These are phyloP conservation scores for Backusella parvicylindrica DNA, from an alignment of 192 early-diverging fungal species.

Conservation along the genomic window DNA sequence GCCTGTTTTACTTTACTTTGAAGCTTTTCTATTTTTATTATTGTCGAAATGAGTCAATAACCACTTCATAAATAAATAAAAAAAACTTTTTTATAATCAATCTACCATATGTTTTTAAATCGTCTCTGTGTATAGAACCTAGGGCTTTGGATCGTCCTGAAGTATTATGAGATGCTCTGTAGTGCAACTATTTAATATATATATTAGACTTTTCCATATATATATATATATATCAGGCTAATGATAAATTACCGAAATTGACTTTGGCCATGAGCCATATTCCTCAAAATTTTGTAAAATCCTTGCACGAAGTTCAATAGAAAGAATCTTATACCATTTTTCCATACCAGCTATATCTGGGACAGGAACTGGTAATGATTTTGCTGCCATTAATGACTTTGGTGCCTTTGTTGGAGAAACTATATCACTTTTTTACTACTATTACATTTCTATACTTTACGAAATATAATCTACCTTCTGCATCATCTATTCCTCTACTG, in stretches of 20 bases:
- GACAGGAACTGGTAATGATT: constrained; percentile 36
- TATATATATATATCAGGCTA: neutral
- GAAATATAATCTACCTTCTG: constrained; percentile 31
- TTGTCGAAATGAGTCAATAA: neutral
- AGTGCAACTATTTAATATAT: neutral
- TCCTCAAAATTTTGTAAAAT: constrained; percentile 49
- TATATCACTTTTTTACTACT: neutral
- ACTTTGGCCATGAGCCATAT: constrained; percentile 50
- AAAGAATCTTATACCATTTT: constrained; percentile 52
- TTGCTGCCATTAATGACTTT: constrained; percentile 47
- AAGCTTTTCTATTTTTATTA: neutral
- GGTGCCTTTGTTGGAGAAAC: constrained; percentile 28
- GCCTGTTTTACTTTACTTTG: neutral
- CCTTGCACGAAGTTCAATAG: constrained; percentile 47
- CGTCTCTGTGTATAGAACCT: neutral
- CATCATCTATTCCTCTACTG: constrained; percentile 54
- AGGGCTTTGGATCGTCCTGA: neutral
- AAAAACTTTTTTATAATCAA: neutral
- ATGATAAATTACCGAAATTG: constrained; percentile 32
- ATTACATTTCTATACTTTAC: neutral
- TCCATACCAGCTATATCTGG: constrained; percentile 21
- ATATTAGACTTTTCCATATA: neutral
- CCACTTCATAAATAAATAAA: no score
- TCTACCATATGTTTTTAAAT: constrained; percentile 3
- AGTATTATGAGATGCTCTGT: neutral